Base-by-base conservation (phyloP, 2,329 filamentous ascomycete genomes). In the Monascus ruber region DNA sequence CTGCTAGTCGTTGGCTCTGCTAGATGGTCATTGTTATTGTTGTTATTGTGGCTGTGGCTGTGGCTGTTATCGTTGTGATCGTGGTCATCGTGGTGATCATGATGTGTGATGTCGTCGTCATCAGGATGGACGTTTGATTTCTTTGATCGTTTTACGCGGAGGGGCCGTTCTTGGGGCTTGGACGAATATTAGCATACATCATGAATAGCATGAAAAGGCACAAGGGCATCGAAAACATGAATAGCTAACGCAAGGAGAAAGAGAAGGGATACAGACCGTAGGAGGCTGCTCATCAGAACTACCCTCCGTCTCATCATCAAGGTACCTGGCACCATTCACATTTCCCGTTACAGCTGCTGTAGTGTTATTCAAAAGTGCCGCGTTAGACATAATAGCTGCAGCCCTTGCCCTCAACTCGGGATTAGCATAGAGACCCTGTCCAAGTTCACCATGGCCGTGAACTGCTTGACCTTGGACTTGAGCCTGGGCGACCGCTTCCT, bases 161-260 rank as follows among this genome's bases (percentile, higher is more conserved):
- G 59, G 5, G 66, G 66, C 36, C 66, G 58, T 55, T 70, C 66
- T 54, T 66, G 58, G 33, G 66, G 66, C 66, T 70, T 33, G 10
- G 34, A 36, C 29, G 26, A 26, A 36, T 29, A 35, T 33, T 35
- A 36, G 32, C 25, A 26, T 33, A 25, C 33, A 31, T 11, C 36
- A 26, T 26, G 24, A 36, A 28, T 24, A 36, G 31, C 36, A 24
- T 27, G 25, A 24, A 26, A 31, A 26, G 28, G 36, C 24, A 38
- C 33, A 25, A 10, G 11, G 24, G 25, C 25, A 27, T 29, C 24
- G 25, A 29, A 34, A 32, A 9, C 6, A 25, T n/a, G 34, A 35
- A 26, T 33, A 9, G 34, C 25, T 17, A 37, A 25, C 28, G 37
- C 11, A 38, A 33, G 28, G 28, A 38, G 27, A 36, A 39, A 37